phyloP scores from a whole-genome alignment of 495 filamentous ascomycete genomes.

The Aspergillus egyptiacus region DNA sequence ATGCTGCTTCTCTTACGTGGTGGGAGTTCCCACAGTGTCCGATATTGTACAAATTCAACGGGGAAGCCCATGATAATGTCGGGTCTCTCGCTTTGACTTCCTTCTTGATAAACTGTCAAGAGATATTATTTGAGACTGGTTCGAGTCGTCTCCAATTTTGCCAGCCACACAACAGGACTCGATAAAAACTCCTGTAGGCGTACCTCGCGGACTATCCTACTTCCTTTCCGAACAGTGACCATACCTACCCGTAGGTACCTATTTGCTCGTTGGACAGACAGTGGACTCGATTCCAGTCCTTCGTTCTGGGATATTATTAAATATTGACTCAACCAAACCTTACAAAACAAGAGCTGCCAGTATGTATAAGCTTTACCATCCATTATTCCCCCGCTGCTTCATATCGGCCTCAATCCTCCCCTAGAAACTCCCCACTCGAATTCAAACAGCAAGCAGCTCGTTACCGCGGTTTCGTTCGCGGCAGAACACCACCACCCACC shows the following conservation, averaged over 20 bases:
- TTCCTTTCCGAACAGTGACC: slow-evolving; percentile 18
- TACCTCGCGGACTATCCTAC: slow-evolving; percentile 23
- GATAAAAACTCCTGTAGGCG: background rate
- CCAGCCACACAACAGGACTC: no score
- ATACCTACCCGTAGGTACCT: no score
- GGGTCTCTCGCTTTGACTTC: background rate
- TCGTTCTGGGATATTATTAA: no score
- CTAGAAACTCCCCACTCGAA: background rate
- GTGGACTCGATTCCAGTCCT: no score
- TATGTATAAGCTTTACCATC: no score
- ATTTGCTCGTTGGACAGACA: no score
- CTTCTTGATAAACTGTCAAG: background rate
- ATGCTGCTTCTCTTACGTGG: no score
- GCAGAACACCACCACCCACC: no score
- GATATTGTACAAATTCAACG: background rate
- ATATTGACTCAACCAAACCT: no score
- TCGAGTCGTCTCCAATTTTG: background rate
- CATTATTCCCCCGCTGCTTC: no score
- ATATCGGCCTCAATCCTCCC: background rate
- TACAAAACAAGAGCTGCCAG: no score
- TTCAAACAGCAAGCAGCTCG: no score
- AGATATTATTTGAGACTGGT: background rate
- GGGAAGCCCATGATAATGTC: background rate
- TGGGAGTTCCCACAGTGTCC: background rate
- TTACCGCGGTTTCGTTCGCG: slow-evolving; percentile 21